A percentile compares a stretch with the other conserved stretches of the same genome.
Conservation (phyloP, 2,329 filamentous ascomycete genomes). For the Hymenoscyphus albidus region DNA sequence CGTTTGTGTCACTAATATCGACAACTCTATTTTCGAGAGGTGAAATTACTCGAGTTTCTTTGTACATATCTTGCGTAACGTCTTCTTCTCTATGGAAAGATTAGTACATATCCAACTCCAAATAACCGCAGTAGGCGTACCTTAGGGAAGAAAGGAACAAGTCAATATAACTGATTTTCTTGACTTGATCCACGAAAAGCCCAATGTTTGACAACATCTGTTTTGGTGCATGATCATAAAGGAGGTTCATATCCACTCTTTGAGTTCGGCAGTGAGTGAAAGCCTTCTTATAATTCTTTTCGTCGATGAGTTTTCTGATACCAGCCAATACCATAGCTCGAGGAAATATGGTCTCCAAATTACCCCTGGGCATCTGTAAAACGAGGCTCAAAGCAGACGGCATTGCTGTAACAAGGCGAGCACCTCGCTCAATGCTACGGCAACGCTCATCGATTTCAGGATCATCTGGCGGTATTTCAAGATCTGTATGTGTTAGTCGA, state of each 20-base stretch:
- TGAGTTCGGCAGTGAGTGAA: conserved; percentile 88
- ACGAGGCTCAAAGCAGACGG: conserved; percentile 82
- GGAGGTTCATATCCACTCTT: conserved; percentile 94
- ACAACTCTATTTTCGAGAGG: conserved; percentile 32
- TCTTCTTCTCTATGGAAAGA: conserved; percentile 67
- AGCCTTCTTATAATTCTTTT: conserved; percentile 75
- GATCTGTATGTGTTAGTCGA: conserved; percentile 47
- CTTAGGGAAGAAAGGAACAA: conserved; percentile 83
- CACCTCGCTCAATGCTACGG: conserved; percentile 85
- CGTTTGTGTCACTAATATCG: conserved; percentile 21
- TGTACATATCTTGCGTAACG: conserved; percentile 90
- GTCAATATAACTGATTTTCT: conserved; percentile 78
- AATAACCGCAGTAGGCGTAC: conserved; percentile 42
- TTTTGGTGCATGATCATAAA: conserved; percentile 86
- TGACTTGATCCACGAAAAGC: conserved; percentile 79
- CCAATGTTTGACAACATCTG: conserved; percentile 76
- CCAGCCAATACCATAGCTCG: conserved; percentile 88
- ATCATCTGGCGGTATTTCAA: conserved; percentile 81
- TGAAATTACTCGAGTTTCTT: conserved; percentile 64
- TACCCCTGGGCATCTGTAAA: conserved; percentile 93
- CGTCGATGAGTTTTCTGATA: conserved; percentile 75
- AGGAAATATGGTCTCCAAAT: conserved; percentile 91
- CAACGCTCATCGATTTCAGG: conserved; percentile 91
- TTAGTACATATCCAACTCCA: conserved; percentile 26
- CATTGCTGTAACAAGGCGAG: conserved; percentile 80